Evolutionary conservation across 805 yeast species (phyloP).

Genomic region (Myxozyma nipponensis): DNA sequence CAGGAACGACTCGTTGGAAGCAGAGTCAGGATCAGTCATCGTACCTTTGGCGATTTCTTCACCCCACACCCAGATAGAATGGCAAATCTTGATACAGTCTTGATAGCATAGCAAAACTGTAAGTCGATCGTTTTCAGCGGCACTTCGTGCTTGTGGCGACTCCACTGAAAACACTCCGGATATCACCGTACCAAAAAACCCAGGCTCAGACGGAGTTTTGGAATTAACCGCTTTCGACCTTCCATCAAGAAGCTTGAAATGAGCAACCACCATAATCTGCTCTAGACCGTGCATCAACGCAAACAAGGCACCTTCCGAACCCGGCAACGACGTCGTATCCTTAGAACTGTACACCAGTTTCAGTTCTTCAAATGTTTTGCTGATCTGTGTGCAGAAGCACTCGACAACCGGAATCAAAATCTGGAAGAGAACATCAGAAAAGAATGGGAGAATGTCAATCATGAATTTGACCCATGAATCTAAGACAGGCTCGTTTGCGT

Average conservation of each 20-base stretch:
- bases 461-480: slow-evolving; percentile 51
- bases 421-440: slow-evolving; percentile 52
- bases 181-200: slow-evolving; percentile 53
- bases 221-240: slow-evolving; percentile 21
- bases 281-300: slow-evolving; percentile 56
- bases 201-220: slow-evolving; percentile 39
- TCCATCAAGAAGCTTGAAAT: slow-evolving; percentile 40
- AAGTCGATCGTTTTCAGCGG: slow-evolving; percentile 52
- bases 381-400: slow-evolving; percentile 45
- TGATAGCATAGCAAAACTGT: slow-evolving; percentile 62
- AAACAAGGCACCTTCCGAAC: slow-evolving; percentile 41
- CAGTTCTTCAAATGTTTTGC: slow-evolving; percentile 36
- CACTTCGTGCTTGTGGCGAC: slow-evolving; percentile 44
- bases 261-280: slow-evolving; percentile 57
- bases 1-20: slow-evolving; percentile 37
- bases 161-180: slow-evolving; percentile 78
- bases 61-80: slow-evolving; percentile 67
- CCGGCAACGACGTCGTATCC: slow-evolving; percentile 5
- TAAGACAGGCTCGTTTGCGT: slow-evolving; percentile 44
- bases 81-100: slow-evolving; percentile 52
- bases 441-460: slow-evolving; percentile 49
- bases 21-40: slow-evolving; percentile 24
- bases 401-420: slow-evolving; percentile 54
- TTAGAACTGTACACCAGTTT: slow-evolving; percentile 21
- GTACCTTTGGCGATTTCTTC: slow-evolving; percentile 40